Conservation (phyloP, 176 grass and related monocot genomes). For the Phyllostachys edulis region DNA sequence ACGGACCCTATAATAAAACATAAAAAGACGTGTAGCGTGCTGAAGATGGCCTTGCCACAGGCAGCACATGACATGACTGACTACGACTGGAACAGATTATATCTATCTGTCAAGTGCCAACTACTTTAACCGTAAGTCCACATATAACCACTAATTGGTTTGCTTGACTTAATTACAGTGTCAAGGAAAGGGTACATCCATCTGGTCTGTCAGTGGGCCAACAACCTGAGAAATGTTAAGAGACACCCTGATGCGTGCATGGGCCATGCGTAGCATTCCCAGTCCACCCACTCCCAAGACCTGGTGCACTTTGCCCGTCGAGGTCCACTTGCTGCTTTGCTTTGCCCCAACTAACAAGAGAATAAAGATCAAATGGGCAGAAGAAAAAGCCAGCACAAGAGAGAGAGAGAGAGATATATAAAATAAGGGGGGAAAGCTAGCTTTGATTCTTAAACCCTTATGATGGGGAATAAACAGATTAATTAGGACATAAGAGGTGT, state of each 20-base stretch:
- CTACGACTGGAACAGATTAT: not conserved
- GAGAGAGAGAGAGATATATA: not conserved
- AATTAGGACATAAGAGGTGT: no score
- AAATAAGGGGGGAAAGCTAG: not conserved
- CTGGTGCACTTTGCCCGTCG: not conserved
- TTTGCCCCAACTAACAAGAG: slow-evolving; percentile 47
- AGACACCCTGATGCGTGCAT: not conserved
- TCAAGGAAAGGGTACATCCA: not conserved
- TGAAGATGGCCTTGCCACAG: no score
- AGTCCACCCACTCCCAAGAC: slow-evolving; percentile 9
- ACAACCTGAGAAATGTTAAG: slow-evolving; percentile 36
- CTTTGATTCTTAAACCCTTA: not conserved
- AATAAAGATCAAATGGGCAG: slow-evolving; percentile 18
- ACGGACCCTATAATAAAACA: no score
- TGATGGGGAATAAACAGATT: not conserved
- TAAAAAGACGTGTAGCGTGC: no score
- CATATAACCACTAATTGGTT: not conserved
- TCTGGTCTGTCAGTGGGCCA: slow-evolving; percentile 37
- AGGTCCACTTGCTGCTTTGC: slow-evolving; percentile 19
- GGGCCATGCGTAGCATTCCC: not conserved
- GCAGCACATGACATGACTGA: not conserved
- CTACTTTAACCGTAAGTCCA: not conserved
- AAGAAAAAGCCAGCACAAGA: slow-evolving; percentile 12
- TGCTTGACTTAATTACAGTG: not conserved
- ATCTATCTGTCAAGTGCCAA: not conserved